Evolutionary conservation across 305 asterid species (phyloP), one percentile per base, ranked within the genome.

Genomic region (Vinca major): DNA sequence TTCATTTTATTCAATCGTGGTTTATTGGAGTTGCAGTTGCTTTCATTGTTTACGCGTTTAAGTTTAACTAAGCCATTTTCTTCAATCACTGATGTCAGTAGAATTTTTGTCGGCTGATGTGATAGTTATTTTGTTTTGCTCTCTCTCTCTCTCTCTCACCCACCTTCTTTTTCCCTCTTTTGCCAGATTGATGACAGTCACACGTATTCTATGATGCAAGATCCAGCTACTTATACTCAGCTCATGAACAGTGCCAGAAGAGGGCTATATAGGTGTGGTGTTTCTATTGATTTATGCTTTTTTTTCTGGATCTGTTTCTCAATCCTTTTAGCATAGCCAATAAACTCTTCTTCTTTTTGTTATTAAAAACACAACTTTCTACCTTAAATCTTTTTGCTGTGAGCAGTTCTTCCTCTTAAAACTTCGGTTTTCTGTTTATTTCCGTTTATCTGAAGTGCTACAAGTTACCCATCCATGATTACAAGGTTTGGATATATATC

Each of bases 241-340:
- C 66, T 78, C 66, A 77, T 88, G 74, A 78, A 67, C 77, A 77
- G 79, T 67, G 86, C 92, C 13, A 86, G 86, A 82, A 81, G 93
- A 74, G 95, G 90, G 71, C 84, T 91, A 58, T 83, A 83, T 71
- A 88, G 98, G 98, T 89, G 72, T 79, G 86, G 72, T 79, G 53
- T 73, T 60, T 61, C 68, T 52, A 50, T 54, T n/a, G 69, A 52
- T 47, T 49, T 36, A 44, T 56, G 49, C 68, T 63, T 51, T 20
- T 51, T 20, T 71, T 66, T 62, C 64, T 48, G 41, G 14, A 39
- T 63, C 14, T 63, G 20, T 39, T 58, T 71, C n/a, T 5, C 19
- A n/a, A 63, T 43, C 8, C 49, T 43, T 70, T 4, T 17, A 52
- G 21, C 60, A 36, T 69, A 60, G 17, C 8, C 39, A n/a, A 19